These are phyloP conservation scores for Eustoma russellianum DNA, from an alignment of 257 asterid species.

Conservation along the genomic window DNA sequence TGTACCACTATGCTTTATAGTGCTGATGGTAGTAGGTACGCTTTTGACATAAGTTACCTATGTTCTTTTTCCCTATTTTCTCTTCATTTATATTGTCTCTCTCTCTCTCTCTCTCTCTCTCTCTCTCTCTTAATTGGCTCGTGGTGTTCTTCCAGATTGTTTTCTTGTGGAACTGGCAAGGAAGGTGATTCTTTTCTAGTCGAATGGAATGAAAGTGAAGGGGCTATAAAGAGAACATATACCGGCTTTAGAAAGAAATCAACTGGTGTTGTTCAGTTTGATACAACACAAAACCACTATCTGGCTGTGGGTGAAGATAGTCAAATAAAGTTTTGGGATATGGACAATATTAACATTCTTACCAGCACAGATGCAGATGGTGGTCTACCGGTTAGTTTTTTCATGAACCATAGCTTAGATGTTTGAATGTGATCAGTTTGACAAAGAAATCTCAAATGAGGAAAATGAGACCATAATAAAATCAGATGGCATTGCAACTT, in stretches of 20 bases:
- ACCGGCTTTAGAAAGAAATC: conserved; percentile 83
- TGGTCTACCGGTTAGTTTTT: conserved; percentile 72
- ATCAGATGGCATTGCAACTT: not conserved
- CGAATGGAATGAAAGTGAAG: conserved; percentile 99
- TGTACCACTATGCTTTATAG: conserved; percentile 94
- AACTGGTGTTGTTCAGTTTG: conserved; percentile 76
- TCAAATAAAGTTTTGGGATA: conserved; percentile 98
- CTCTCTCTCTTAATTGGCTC: not conserved
- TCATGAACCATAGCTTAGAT: not conserved
- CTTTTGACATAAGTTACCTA: too few species aligned
- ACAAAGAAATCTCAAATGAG: not conserved
- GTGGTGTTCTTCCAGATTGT: conserved; percentile 40
- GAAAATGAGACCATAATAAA: not conserved
- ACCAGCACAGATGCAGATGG: conserved; percentile 78
- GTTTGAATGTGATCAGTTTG: too few species aligned
- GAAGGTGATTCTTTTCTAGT: conserved; percentile 93
- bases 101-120: too few species aligned
- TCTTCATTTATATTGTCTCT: not conserved
- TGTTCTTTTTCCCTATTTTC: too few species aligned
- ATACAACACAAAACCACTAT: conserved; percentile 86
- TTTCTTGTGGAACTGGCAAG: conserved; percentile 98
- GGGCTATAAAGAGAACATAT: conserved; percentile 86
- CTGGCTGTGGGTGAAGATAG: conserved; percentile 93
- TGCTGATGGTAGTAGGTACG: conserved; percentile 97
- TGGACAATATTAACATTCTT: conserved; percentile 67